These are phyloP conservation scores for Oenanthe javanica DNA, from an alignment of 140 eudicot species.

Conservation along the genomic window DNA sequence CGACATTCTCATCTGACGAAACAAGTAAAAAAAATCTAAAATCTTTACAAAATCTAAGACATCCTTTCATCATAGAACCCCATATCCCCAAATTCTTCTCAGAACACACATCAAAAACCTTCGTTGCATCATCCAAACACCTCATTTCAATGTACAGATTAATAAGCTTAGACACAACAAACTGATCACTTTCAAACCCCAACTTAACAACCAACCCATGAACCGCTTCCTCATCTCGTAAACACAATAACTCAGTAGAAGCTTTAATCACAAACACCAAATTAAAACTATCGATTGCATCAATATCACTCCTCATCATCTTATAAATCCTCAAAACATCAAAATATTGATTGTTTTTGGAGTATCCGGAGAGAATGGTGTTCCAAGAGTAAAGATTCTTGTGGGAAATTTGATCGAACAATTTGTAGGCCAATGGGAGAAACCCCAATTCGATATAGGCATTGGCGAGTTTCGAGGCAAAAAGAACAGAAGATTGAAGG, in stretches of 20 bases:
- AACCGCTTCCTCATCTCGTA: constrained; percentile 9
- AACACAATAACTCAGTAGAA: constrained; percentile 1
- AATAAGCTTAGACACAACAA: constrained; percentile 18
- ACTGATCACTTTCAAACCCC: constrained; percentile 18
- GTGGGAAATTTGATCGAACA: constrained; percentile 5
- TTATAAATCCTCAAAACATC: not conserved
- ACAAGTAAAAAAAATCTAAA: constrained; percentile 12
- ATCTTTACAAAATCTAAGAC: constrained; percentile 8
- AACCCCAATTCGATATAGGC: constrained; percentile 7
- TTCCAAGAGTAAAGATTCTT: constrained; percentile 15
- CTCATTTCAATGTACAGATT: constrained; percentile 11
- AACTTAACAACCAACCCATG: constrained; percentile 14
- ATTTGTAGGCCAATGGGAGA: constrained; percentile 5
- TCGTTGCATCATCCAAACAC: constrained; percentile 15
- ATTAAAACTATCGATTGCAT: constrained; percentile 9
- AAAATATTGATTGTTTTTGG: not conserved
- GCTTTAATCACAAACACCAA: constrained; percentile 17
- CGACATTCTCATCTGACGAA: constrained; percentile 10
- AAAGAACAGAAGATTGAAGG: not conserved
- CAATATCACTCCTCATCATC: not conserved
- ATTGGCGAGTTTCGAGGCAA: constrained; percentile 13
- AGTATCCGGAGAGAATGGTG: constrained; percentile 12
- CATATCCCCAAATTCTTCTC: constrained; percentile 12
- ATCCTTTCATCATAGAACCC: constrained; percentile 18
- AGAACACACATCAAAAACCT: constrained; percentile 16